A percentile compares a stretch with the other conserved stretches of the same genome.
Conservation (phyloP, 2,329 filamentous ascomycete species). For the Paraphaeosphaeria sporulosa region DNA sequence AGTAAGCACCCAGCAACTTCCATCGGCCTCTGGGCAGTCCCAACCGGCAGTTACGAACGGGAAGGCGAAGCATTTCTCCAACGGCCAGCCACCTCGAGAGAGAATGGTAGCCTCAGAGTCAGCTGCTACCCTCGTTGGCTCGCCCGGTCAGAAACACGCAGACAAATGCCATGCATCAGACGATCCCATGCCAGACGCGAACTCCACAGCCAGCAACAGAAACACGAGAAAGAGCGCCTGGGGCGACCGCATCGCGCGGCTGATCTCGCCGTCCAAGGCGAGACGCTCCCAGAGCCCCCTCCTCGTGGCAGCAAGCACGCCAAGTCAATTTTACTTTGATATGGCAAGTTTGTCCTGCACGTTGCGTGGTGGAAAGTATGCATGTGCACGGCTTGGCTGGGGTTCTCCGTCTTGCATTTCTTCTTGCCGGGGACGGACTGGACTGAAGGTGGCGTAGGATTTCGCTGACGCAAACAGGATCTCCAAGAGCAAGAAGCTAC, state of each 20-base stretch:
- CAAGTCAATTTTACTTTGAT: constrained; percentile 2
- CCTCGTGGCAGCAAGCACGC: constrained; percentile 16
- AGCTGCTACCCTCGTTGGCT: constrained; percentile 32
- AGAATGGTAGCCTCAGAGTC: constrained; percentile 19
- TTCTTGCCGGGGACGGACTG: neutral
- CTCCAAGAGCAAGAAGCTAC: constrained; percentile 38
- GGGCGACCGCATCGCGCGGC: constrained; percentile 29
- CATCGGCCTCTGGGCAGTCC: constrained; percentile 26
- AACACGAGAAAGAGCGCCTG: constrained; percentile 31
- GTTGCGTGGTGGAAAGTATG: constrained; percentile 38
- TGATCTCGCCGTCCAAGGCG: constrained; percentile 27
- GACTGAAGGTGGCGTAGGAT: neutral
- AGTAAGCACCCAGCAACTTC: constrained; percentile 44
- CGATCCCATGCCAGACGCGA: constrained; percentile 31
- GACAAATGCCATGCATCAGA: constrained; percentile 18
- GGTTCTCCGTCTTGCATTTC: constrained; percentile 9
- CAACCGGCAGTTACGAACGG: constrained; percentile 15
- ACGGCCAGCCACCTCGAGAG: neutral
- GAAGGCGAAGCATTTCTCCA: neutral
- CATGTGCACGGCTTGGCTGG: constrained; percentile 18
- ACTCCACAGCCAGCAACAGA: constrained; percentile 28
- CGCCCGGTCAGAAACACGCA: constrained; percentile 18
- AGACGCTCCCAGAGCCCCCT: constrained; percentile 27
- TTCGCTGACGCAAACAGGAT: constrained; percentile 30
- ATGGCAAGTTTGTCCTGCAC: constrained; percentile 44